A percentile compares a stretch with the other conserved stretches of the same genome.
phyloP scores from a whole-genome alignment of 2,329 filamentous ascomycete genomes.

The Pseudocercospora crystallina region DNA sequence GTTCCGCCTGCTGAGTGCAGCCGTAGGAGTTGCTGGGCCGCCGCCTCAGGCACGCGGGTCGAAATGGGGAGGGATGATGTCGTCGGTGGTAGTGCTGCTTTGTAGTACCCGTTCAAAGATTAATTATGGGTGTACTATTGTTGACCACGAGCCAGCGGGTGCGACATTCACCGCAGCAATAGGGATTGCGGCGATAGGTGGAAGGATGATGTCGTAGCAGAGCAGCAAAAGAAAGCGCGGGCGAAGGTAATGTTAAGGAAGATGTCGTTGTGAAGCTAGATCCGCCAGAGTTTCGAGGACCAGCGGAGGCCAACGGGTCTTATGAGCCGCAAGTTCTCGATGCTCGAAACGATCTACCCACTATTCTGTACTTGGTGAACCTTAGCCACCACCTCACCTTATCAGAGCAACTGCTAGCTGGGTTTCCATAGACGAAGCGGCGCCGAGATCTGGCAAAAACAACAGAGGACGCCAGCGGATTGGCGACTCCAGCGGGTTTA shows the following conservation, averaged over 20 bases:
- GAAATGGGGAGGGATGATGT: too few relatives aligned
- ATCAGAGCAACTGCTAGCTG: neutral
- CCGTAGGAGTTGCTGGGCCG: too few relatives aligned
- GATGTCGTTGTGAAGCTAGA: slow-evolving; percentile 1
- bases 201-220: too few relatives aligned
- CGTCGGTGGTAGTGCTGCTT: too few relatives aligned
- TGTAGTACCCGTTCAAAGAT: too few relatives aligned
- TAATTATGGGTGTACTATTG: too few relatives aligned
- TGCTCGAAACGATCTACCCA: neutral
- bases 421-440: slow-evolving; percentile 2
- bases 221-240: neutral
- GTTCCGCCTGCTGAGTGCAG: too few relatives aligned
- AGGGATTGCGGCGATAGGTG: too few relatives aligned
- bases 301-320: slow-evolving; percentile 4
- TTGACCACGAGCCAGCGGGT: too few relatives aligned
- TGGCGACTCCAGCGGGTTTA: neutral
- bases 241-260: neutral
- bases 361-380: slow-evolving; percentile 1
- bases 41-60: too few relatives aligned
- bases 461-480: neutral
- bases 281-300: neutral
- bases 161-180: too few relatives aligned
- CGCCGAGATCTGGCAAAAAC: slow-evolving; percentile 1
- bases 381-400: slow-evolving; percentile 8
- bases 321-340: slow-evolving; percentile 1